Base-by-base conservation (phyloP, 2,329 filamentous ascomycete genomes). In the Fusarium sp. region DNA sequence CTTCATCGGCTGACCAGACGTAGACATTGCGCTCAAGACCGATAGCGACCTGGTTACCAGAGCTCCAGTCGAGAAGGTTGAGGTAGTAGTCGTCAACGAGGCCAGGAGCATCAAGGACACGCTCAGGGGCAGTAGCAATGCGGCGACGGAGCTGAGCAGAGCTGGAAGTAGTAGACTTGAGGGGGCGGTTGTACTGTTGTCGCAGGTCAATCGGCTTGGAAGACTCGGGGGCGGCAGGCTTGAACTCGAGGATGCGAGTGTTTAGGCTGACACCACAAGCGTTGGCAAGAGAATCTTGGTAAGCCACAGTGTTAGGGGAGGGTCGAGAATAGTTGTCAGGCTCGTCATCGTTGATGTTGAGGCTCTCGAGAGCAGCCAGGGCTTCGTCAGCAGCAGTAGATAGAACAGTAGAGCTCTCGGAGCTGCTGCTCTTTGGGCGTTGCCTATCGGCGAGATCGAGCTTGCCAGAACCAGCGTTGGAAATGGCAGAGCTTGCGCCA, bases 81-180 rank as follows among this genome's bases (percentile, higher is more conserved):
- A 99, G 93, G 83, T 99, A 99, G 89, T 98, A 99, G 86, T 99
- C 96, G 80, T 99, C 96, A 70, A 98, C 93, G 60, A 99, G 90
- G 63, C 96, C 96, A 11, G 96, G 96, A 9, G 96, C 96, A 84
- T 99, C 96, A 32, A 99, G 90, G 20, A 99, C 96, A 74, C 96
- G 94, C 85, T 99, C 96, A 17, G 96, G 96, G 18, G 96, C 95
- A 13, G 96, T 98, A 60, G 96, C 93, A 68, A 99, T 94, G 78
- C 96, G 94, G 73, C 96, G 93, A 75, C 95, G 92, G 84, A 95
- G 95, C 83, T 98, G 95, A 38, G 95, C 94, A 55, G 94, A 92
- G 79, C 89, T 88, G 30, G 92, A 87, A 72, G 87, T 91, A 71
- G 92, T 88, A 26, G 93, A 87, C 88, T 94, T 98, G 72, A 99